A percentile compares a stretch with the other conserved stretches of the same genome.
Evolutionary conservation across 345 rosid species (phyloP).

Genomic region (Syzygium jambos): DNA sequence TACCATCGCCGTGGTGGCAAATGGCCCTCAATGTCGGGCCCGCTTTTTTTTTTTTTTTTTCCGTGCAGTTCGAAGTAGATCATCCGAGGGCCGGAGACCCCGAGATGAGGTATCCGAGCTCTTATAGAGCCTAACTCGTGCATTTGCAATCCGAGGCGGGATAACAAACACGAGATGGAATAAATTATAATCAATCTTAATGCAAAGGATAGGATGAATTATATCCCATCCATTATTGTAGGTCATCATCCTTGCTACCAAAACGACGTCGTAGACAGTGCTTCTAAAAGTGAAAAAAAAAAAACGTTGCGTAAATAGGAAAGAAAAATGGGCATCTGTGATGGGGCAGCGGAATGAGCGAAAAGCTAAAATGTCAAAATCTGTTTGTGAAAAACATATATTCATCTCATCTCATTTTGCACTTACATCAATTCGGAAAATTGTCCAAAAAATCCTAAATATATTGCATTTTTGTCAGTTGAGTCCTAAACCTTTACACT

Average conservation of each 20-base stretch:
- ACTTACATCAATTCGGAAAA: too few relatives aligned
- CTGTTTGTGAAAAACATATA: neutral
- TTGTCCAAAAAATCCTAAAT: too few relatives aligned
- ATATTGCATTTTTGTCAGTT: too few relatives aligned
- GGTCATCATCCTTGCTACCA: neutral
- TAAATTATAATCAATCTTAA: neutral
- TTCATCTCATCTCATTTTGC: neutral
- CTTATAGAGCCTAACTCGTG: neutral
- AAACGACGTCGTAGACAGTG: neutral
- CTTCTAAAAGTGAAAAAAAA: neutral
- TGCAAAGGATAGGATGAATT: neutral
- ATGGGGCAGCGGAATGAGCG: neutral
- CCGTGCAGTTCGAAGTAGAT: too few relatives aligned
- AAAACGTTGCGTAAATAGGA: neutral
- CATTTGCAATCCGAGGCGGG: neutral
- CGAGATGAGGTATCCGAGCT: neutral
- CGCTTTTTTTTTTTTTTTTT: accelerated
- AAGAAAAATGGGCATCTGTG: neutral
- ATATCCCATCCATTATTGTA: neutral
- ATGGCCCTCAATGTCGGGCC: accelerated
- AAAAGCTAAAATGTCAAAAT: neutral
- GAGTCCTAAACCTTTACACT: too few relatives aligned
- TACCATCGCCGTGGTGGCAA: accelerated
- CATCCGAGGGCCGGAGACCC: neutral
- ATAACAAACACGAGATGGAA: neutral